Conservation (phyloP, 768 basidiomycete genomes). For the Psilocybe azurescens region DNA sequence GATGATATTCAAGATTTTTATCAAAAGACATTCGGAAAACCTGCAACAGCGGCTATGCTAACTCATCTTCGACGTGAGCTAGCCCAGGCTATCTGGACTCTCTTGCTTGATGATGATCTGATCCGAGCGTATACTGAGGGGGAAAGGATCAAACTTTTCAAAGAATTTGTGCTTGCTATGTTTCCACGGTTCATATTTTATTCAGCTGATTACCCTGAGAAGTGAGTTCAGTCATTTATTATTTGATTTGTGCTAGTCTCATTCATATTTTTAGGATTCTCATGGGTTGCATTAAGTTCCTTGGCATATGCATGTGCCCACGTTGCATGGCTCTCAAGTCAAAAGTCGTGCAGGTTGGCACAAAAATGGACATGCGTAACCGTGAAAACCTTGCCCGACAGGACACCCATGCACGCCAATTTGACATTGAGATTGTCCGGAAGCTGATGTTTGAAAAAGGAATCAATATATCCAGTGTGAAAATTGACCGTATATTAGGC, state of each 20-base stretch:
- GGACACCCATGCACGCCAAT: constrained; percentile 5
- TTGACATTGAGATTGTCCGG: constrained; percentile 22
- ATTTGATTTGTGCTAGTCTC: neutral
- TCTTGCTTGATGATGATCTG: constrained; percentile 23
- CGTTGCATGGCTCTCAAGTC: constrained; percentile 27
- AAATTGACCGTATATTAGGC: constrained; percentile 24
- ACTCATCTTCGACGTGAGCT: constrained; percentile 25
- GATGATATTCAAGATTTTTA: constrained; percentile 26
- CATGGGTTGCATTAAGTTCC: constrained; percentile 31
- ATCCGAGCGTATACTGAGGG: constrained; percentile 28
- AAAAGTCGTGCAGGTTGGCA: constrained; percentile 28
- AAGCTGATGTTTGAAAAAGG: constrained; percentile 28
- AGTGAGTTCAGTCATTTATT: constrained; percentile 26
- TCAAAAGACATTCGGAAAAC: constrained; percentile 11
- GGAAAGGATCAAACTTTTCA: constrained; percentile 15
- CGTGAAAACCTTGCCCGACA: constrained; percentile 10
- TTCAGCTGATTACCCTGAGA: constrained; percentile 45
- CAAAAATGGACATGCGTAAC: constrained; percentile 15
- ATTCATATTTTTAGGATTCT: constrained; percentile 26
- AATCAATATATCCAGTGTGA: constrained; percentile 20
- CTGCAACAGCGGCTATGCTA: constrained; percentile 12
- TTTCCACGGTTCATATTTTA: constrained; percentile 41
- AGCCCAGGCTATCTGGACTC: constrained; percentile 21
- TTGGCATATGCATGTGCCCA: constrained; percentile 39
- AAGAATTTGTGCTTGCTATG: constrained; percentile 33